A percentile compares a stretch with the other conserved stretches of the same genome.
phyloP scores from a whole-genome alignment of 176 grass and related monocot genomes.

The Carex pumila region DNA sequence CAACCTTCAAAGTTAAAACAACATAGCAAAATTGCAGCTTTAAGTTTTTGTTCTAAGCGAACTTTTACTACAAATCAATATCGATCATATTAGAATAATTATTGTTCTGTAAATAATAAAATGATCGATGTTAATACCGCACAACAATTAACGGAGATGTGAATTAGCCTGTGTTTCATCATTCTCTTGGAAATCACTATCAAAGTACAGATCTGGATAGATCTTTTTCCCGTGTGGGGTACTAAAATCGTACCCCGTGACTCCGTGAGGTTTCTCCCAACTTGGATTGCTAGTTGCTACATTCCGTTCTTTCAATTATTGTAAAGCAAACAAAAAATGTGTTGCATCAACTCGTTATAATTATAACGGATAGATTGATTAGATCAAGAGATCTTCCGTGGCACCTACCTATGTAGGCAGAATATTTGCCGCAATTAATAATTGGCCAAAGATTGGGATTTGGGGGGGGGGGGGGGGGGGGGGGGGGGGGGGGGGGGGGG shows the following conservation, averaged over 20 bases:
- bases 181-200: background rate
- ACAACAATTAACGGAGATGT: background rate
- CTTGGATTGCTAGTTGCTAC: background rate
- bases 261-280: background rate
- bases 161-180: background rate
- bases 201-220: background rate
- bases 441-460: background rate
- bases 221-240: constrained; percentile 9
- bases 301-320: background rate
- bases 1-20: too few relatives aligned
- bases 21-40: too few relatives aligned
- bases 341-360: background rate
- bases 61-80: too few relatives aligned
- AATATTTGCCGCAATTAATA: background rate
- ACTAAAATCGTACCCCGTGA: constrained; percentile 3
- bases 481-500: too few relatives aligned
- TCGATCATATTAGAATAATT: too few relatives aligned
- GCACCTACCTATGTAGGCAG: background rate
- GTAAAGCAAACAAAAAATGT: background rate
- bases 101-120: too few relatives aligned
- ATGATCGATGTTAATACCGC: too few relatives aligned
- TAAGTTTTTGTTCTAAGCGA: too few relatives aligned
- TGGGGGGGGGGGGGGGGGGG: too few relatives aligned
- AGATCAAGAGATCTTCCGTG: background rate
- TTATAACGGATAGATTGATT: background rate